Conservation (phyloP, 2,329 filamentous ascomycete genomes). For the Fusarium sp. region DNA sequence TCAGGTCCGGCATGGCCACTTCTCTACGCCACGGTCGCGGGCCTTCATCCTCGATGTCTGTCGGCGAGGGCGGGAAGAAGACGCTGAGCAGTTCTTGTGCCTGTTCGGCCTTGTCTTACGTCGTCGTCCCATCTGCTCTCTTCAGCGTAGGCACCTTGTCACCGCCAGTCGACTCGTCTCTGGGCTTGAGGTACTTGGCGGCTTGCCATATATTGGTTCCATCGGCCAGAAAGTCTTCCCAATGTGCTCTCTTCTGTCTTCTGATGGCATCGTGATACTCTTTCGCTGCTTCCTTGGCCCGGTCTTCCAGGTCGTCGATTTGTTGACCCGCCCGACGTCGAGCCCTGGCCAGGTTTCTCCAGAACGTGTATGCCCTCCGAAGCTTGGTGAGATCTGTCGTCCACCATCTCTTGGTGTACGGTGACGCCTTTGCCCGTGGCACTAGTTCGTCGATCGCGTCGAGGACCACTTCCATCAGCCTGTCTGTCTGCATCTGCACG, state of each 20-base stretch:
- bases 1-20: slow-evolving; percentile 15
- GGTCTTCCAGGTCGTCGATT: neutral
- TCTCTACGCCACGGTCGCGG: slow-evolving; percentile 9
- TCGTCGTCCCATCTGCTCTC: neutral
- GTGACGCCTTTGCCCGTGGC: neutral
- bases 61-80: slow-evolving; percentile 21
- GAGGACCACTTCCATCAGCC: neutral
- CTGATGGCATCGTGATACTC: neutral
- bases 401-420: slow-evolving; percentile 4
- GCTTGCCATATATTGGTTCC: neutral
- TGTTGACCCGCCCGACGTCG: neutral
- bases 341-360: neutral
- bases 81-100: slow-evolving; percentile 7
- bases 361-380: neutral
- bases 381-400: slow-evolving; percentile 5
- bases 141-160: neutral
- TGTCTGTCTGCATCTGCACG: neutral
- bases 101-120: neutral
- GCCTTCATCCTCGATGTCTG: no score
- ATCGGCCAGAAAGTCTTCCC: neutral
- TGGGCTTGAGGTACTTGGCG: neutral
- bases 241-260: neutral
- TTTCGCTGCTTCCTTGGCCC: neutral
- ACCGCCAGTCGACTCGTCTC: neutral
- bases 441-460: neutral